Base-by-base conservation (phyloP, 345 rosid genomes). In the Triadica sebifera region DNA sequence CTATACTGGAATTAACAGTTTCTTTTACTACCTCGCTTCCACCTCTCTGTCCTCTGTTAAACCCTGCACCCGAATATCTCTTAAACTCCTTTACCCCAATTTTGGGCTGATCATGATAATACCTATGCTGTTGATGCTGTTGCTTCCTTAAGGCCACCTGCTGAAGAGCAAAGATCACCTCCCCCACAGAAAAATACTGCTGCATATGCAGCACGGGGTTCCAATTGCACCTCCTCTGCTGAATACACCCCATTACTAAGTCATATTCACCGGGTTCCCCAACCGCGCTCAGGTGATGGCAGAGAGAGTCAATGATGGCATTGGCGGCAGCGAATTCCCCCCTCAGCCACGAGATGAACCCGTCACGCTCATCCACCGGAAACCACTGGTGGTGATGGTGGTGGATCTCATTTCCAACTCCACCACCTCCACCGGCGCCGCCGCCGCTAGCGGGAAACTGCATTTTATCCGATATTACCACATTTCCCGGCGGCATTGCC, bases 311-410 rank as follows among this genome's bases (percentile, higher is more conserved):
- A 51, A 95, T 91, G 5, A 93, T 93, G 7, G 97, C 93, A 69
- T 95, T 95, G 67, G 99, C 93, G 0, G 99, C 97, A 0, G 98
- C 98, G 9, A 95, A 93, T 79, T 95, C 98, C 60, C 92, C 86
- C 12, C 94, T 87, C 67, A 95, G 70, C 99, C 99, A 95, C 16
- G 87, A 83, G 70, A 93, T 90, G 51, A 93, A 91, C 67, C 83
- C 87, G 43, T 95, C 99, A 13, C 97, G 81, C 84, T 87, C 97
- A 60, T 90, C 98, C 47, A 80, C 71, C 0, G 82, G 85, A 71
- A 87, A 84, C 93, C 94, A 91, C 74, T 73, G 77, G 20, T 76
- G 80, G 71, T 52, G 87, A 16, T 80, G 81, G 62, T 66, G 79
- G 64, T 78, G 83, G 78, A 77, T 77, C 83, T 78, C 85, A 62